Evolutionary conservation across 2,329 filamentous ascomycete genomes (phyloP).

Genomic region (Arthroderma sp.): DNA sequence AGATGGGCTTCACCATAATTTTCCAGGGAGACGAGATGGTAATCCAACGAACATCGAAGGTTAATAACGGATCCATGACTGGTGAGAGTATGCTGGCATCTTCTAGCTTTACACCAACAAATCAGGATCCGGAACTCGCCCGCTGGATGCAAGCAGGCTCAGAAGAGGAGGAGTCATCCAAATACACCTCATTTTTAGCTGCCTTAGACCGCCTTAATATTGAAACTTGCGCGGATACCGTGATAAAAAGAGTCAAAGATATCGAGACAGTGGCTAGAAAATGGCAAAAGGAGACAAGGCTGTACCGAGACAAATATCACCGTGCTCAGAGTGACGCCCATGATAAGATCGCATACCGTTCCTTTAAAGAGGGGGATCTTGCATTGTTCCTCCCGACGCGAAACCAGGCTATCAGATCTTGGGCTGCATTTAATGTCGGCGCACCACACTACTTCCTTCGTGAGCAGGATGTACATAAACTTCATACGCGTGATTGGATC

Average conservation of each 20-base stretch:
- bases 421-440: constrained; percentile 96
- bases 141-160: constrained; percentile 67
- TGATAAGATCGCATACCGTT: constrained; percentile 88
- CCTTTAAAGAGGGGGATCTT: constrained; percentile 93
- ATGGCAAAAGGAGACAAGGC: constrained; percentile 76
- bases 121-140: constrained; percentile 55
- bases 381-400: constrained; percentile 87
- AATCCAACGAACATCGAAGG: constrained; percentile 57
- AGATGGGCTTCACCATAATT: constrained; percentile 70
- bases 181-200: constrained; percentile 62
- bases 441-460: constrained; percentile 95
- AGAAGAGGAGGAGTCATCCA: constrained; percentile 51
- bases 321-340: constrained; percentile 70
- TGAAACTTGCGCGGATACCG: constrained; percentile 68
- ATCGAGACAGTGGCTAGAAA: constrained; percentile 87
- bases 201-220: constrained; percentile 68
- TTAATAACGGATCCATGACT: constrained; percentile 25
- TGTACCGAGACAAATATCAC: constrained; percentile 78
- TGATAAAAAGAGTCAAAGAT: constrained; percentile 83
- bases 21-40: constrained; percentile 60
- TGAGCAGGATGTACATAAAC: constrained; percentile 76
- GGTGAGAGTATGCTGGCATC: constrained; percentile 22
- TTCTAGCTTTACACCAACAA: constrained; percentile 24
- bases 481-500: constrained; percentile 85
- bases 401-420: constrained; percentile 86